Evolutionary conservation across 106 monocot genomes (phyloP), one percentile per base, ranked within the genome.

Genomic region (Dioscorea zingiberensis): DNA sequence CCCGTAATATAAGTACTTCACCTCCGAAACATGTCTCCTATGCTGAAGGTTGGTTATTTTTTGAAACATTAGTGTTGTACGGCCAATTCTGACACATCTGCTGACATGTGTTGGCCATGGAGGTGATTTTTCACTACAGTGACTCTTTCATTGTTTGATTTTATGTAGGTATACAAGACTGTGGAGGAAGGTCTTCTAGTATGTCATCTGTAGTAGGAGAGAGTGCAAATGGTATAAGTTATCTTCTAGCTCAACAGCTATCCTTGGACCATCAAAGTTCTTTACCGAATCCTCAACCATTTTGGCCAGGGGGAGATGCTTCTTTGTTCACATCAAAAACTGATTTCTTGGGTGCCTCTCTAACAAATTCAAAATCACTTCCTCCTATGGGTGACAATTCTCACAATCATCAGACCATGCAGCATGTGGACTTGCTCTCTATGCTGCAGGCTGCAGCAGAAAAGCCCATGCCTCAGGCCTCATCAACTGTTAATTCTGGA

Each of bases 201-300:
- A 47, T 76, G 49, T 29, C 84, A 25, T 49, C 75, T 32, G 22
- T 48, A 14, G 77, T 55, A 23, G 72, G 63, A 48, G 82, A 78
- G 71, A 71, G 63, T 80, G 72, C 51, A 29, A 69, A 18, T 47
- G 83, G 78, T 69, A 32, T 80, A 51, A 91, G 75, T 56, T 79
- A 79, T 47, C 76, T 88, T 16, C 65, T 91, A 69, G 81, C 73
- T 62, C 88, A 97, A 51, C 77, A 72, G 68, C 26, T 71, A 46
- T 72, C 81, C 64, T 46, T 88, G 57, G 91, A 88, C 55, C 73
- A 71, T 53, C 83, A 81, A 24, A 78, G 65, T 23, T 72, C 80
- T 21, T 14, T 78, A n/a, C 60, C 67, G 26, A 78, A 77, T 68
- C 64, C 76, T 47, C 44, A 32, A 72, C 72, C 76, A 67, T 84